Evolutionary conservation across 2,329 filamentous ascomycete genomes (phyloP).

Genomic region (Talaromyces sp.): DNA sequence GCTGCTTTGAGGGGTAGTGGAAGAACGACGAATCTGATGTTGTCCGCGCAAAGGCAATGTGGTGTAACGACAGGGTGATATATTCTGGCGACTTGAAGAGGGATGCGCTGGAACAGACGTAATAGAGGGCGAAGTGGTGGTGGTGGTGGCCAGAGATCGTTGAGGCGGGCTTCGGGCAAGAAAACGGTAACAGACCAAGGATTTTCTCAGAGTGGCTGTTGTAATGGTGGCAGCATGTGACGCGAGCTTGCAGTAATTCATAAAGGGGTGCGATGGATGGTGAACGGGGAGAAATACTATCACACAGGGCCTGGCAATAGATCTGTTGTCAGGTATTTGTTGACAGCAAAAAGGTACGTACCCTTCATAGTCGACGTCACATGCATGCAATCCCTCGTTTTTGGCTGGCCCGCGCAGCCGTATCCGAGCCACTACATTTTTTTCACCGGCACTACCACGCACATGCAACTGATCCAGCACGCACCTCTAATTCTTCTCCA

Average conservation of each 20-base stretch:
- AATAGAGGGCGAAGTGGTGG: background rate
- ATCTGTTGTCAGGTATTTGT: constrained; percentile 2
- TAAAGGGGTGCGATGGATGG: background rate
- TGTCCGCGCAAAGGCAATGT: background rate
- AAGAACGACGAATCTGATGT: constrained; percentile 27
- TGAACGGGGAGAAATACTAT: too few species aligned
- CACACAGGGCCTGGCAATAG: background rate
- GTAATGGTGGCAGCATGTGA: constrained; percentile 11
- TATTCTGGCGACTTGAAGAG: background rate
- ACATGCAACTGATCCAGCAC: background rate
- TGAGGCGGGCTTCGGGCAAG: background rate
- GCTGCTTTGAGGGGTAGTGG: background rate
- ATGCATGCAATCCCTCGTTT: background rate
- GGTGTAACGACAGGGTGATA: constrained; percentile 19
- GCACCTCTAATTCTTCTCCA: background rate
- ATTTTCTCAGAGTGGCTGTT: background rate
- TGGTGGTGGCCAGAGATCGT: constrained; percentile 15
- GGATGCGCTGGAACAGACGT: background rate
- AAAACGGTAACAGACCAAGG: background rate
- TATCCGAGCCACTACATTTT: constrained; percentile 9
- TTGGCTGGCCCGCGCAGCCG: background rate
- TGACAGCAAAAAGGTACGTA: background rate
- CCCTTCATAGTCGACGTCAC: background rate
- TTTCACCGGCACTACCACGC: background rate
- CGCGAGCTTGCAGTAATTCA: constrained; percentile 15